Base-by-base conservation (phyloP, 2,329 filamentous ascomycete genomes). In the Alternaria metachromatica region DNA sequence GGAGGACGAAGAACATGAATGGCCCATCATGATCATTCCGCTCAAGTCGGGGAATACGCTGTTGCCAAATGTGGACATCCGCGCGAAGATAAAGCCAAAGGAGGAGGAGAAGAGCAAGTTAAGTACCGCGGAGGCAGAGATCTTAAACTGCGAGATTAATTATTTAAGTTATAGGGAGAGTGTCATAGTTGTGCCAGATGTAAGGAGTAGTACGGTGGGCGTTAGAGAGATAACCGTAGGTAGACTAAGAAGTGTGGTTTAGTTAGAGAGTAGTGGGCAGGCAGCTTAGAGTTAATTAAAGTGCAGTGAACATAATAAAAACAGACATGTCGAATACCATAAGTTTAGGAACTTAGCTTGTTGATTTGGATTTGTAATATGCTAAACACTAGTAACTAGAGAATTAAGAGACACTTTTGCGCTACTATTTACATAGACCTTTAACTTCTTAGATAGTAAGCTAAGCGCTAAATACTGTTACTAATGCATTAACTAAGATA, bases 11-110 rank as follows among this genome's bases (percentile, higher is more conserved):
- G 74, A 75, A 5, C 77, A 72, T 25, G 80, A 78, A 5, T 89
- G 97, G 66, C 87, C 89, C 0, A 81, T 98, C 8, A 84, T 96
- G 57, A 83, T 98, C 10, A 88, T 98, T 12, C 94, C 96, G 1
- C 85, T 97, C 49, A 87, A 90, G 57, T 85, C 93, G 26, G 95
- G 96, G 1, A 89, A 89, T 75, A 80, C 96, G n/a, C 85, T 93
- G 1, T 88, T 94, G 26, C 96, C 96, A 0, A 86, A 82, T 8
- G 85, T 98, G 3, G 94, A 97, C 55, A 90, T 98, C 37, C 88
- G 90, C 48, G 80, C 82, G 3, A 89, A 89, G 76, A 83, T 89
- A 8, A 67, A 66, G 57, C 67, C 72, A 5, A 74, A 68, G 61
- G 74, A 58, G 70, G 77, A 56, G 46, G 72, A 66, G 73, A 67